Percentiles rank a stretch among this genome's conserved stretches.
Conservation (phyloP, 495 filamentous ascomycete species). For the Penicillium coprophilum region DNA sequence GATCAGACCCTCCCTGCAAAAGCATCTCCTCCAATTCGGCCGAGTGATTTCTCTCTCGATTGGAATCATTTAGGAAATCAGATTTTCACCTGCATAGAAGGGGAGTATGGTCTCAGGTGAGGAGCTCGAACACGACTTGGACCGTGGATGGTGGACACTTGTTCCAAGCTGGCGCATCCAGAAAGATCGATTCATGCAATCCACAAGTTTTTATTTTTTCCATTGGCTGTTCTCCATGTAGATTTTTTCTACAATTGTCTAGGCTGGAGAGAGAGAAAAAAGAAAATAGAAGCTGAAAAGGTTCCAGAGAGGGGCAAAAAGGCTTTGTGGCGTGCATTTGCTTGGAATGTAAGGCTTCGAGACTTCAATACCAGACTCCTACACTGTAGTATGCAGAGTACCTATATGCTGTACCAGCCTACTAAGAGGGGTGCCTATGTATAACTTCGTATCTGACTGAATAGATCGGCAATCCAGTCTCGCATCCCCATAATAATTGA, state of each 20-base stretch:
- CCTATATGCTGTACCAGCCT: too few species aligned
- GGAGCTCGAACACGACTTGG: slow-evolving; percentile 2
- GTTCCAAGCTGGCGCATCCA: slow-evolving; percentile 19
- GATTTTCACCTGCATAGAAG: slow-evolving; percentile 6
- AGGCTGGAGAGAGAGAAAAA: slow-evolving; percentile 5
- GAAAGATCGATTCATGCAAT: slow-evolving; percentile 18
- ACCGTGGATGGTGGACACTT: slow-evolving; percentile 17
- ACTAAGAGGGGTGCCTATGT: too few species aligned
- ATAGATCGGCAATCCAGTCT: too few species aligned
- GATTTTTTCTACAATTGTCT: background rate
- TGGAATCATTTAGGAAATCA: background rate
- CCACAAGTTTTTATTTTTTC: slow-evolving; percentile 9
- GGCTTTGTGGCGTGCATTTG: slow-evolving; percentile 20
- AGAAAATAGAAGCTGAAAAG: slow-evolving; percentile 27
- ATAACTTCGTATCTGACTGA: too few species aligned
- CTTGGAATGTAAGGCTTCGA: slow-evolving; percentile 2
- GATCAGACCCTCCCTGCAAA: slow-evolving; percentile 29
- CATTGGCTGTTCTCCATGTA: slow-evolving; percentile 12
- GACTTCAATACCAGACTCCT: too few species aligned
- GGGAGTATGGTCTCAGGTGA: slow-evolving; percentile 4
- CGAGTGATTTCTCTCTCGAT: background rate
- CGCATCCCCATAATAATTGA: background rate
- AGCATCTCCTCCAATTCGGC: background rate
- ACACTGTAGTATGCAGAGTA: too few species aligned
- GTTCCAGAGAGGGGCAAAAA: slow-evolving; percentile 11